Base-by-base conservation (phyloP, 1,284 basidiomycete species). In the Exobasidium cylindrosporum region DNA sequence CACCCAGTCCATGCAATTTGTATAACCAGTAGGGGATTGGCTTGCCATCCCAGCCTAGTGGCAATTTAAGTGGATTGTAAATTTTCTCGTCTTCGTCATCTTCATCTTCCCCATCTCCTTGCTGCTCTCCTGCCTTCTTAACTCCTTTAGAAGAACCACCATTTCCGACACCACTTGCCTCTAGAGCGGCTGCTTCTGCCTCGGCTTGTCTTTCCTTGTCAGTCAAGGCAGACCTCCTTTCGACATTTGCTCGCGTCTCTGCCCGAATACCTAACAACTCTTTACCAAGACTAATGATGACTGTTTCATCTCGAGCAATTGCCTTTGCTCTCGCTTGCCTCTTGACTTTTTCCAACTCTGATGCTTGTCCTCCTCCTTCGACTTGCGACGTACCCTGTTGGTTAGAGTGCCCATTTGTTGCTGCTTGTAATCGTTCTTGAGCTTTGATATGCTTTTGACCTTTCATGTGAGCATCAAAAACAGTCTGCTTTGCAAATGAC, bases 1-100 rank as follows among this genome's bases (percentile, higher is more conserved):
- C 94, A 29, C 95, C 94, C 24, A 98, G 84, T 1, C 96, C 96
- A 81, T 98, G 96, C 58, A 99, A 83, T 82, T 97, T 98, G 84
- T 95, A 99, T 63, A 99, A 80, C 95, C 95, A 98, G 80, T 93
- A 97, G 17, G 96, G 95, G 73, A 98, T 98, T 17, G 95, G 94
- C 79, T 95, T 96, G 45, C 93, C 93, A 78, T 97, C 94, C 94
- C 94, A 97, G 1, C 95, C 95, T 1, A 98, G 85, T 10, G 96
- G 96, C 45, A 98, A 83, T 82, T 97, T 97, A 59, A 98, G 86
- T 44, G 96, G 96, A 78, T 99, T 98, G 82, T 98, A 98, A 54
- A 97, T 92, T 70, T 90, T 87, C 67, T 91, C 66, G 40, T 67
- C 68, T 23, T 69, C 70, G 28, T 73, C 72, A 14, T 66, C 67